Base-by-base conservation (phyloP, 1,139 yeast genomes). In the Zygoascus meyerae region DNA sequence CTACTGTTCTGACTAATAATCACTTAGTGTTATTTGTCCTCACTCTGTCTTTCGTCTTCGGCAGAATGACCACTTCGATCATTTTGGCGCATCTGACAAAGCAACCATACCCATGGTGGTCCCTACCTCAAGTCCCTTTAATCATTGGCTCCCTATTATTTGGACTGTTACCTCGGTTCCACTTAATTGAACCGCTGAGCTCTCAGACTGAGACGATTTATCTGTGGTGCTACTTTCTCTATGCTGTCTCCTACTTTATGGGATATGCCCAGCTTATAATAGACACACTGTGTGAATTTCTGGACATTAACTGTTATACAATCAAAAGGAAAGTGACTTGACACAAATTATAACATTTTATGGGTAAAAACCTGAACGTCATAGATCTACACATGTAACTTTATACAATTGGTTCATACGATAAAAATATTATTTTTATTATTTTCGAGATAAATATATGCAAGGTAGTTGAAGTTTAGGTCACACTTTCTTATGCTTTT, bases 81-180 rank as follows among this genome's bases (percentile, higher is more conserved):
- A 84, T 84, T 55, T 70, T 82, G 53, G 84, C 84, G 12, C 94
- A 84, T 64, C 74, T 84, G 57, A 83, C 92, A 31, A 64, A 76
- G 44, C 89, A 82, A 60, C 66, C 68, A 14, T 84, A 81, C 69
- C 94, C 94, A 21, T 58, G 57, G 48, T 63, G 69, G 64, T 65
- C 66, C 28, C 47, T 68, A 32, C 64, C 69, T 14, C 54, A 64
- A 55, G 51, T 66, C 14, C 68, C 72, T 12, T 59, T 69, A 28
- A 51, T 61, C 38, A 48, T 54, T 3, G 74, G 71, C 9, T 59
- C 70, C 6, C 37, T 69, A 11, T 45, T 68, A 17, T 69, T 69
- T 48, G 68, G 66, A 12, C 42, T 59, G 12, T 48, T 62, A 31
- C 68, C 68, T 6, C 55, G 54, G 8, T 37, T 55, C 16, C 66